Conservation (phyloP, 2,329 filamentous ascomycete genomes). For the Diaporthe sp. region DNA sequence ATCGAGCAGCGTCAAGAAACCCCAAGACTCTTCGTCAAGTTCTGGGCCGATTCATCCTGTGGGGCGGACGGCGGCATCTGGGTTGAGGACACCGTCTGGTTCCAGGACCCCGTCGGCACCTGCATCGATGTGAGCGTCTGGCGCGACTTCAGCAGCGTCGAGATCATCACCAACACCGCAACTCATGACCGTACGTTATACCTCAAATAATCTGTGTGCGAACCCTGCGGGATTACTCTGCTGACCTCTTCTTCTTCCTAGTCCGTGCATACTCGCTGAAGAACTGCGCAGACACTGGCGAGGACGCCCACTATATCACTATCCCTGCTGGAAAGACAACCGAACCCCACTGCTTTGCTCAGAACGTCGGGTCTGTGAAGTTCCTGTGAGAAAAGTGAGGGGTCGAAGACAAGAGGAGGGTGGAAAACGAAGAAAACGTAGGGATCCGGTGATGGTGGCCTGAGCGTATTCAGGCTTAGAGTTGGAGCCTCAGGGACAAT, state of each 20-base stretch:
- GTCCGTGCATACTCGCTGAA: slow-evolving; percentile 4
- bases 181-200: background rate
- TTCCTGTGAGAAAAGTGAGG: background rate
- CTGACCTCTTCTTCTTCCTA: background rate
- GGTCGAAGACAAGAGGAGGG: too few relatives aligned
- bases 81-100: slow-evolving; percentile 11
- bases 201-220: background rate
- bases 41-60: slow-evolving; percentile 3
- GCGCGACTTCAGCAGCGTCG: background rate
- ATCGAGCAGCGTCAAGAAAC: slow-evolving; percentile 20
- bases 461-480: background rate
- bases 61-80: background rate
- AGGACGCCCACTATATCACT: background rate
- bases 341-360: background rate
- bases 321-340: background rate
- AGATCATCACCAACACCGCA: background rate
- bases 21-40: background rate
- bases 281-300: background rate
- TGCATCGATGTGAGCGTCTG: slow-evolving; percentile 9
- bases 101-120: background rate
- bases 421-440: background rate
- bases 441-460: background rate
- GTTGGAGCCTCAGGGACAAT: background rate
- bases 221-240: background rate
- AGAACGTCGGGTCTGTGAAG: slow-evolving; percentile 4